Percentiles rank a stretch among this genome's conserved stretches.
Conservation (phyloP, 495 filamentous ascomycete genomes). For the Aspergillus egyptiacus region DNA sequence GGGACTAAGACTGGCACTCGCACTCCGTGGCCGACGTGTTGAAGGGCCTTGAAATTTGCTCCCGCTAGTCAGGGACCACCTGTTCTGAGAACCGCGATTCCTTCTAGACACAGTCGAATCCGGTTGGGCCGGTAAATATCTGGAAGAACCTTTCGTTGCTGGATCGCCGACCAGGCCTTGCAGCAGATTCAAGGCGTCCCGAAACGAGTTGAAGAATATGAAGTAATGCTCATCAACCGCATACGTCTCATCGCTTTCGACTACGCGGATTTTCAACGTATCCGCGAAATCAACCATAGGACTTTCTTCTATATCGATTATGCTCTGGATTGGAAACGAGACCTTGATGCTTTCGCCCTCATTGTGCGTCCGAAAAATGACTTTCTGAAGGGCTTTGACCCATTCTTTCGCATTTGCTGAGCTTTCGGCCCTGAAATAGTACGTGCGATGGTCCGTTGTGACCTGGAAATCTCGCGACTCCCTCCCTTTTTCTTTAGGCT, state of each 20-base stretch:
- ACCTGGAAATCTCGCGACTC: slow-evolving; percentile 72
- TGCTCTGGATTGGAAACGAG: slow-evolving; percentile 77
- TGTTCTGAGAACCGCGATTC: slow-evolving; percentile 22
- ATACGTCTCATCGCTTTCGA: slow-evolving; percentile 88
- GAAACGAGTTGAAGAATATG: slow-evolving; percentile 83
- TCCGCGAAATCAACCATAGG: slow-evolving; percentile 89
- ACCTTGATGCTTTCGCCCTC: slow-evolving; percentile 98
- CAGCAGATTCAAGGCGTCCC: slow-evolving; percentile 77
- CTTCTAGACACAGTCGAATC: slow-evolving; percentile 17
- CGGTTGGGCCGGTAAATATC: slow-evolving; percentile 20
- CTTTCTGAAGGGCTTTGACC: slow-evolving; percentile 89
- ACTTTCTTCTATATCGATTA: slow-evolving; percentile 89
- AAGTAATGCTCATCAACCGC: slow-evolving; percentile 99
- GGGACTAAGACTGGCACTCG: slow-evolving; percentile 48
- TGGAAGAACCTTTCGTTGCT: slow-evolving; percentile 44
- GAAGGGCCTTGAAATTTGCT: slow-evolving; percentile 22
- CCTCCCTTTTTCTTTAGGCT: slow-evolving; percentile 62
- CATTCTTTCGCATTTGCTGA: slow-evolving; percentile 87
- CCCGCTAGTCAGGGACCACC: slow-evolving; percentile 25
- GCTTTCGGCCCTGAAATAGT: slow-evolving; percentile 88
- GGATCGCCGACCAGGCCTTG: slow-evolving; percentile 67
- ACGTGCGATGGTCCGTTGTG: slow-evolving; percentile 74
- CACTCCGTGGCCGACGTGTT: slow-evolving; percentile 44
- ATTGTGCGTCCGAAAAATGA: slow-evolving; percentile 93
- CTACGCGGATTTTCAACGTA: slow-evolving; percentile 86